A percentile compares a stretch with the other conserved stretches of the same genome.
Conservation (phyloP, 768 basidiomycete species). For the Phlegmacium glaucopus region DNA sequence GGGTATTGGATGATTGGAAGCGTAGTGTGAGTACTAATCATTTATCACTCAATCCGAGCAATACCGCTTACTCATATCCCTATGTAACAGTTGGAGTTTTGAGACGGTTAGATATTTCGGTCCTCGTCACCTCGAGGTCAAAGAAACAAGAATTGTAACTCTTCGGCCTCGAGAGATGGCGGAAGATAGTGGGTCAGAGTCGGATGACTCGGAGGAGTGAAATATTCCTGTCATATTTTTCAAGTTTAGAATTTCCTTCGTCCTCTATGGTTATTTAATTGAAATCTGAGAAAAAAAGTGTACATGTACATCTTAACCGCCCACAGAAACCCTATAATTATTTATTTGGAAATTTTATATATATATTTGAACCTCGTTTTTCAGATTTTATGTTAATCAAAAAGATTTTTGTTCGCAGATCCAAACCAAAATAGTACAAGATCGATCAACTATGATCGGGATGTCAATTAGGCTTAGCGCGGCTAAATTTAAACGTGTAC, state of each 20-base stretch:
- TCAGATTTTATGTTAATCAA: constrained; percentile 6
- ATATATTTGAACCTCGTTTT: background rate
- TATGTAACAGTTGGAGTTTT: constrained; percentile 54
- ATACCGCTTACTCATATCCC: constrained; percentile 13
- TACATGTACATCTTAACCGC: no score
- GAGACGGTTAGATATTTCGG: constrained; percentile 70
- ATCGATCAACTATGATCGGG: constrained; percentile 17
- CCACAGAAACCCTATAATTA: no score
- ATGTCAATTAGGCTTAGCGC: constrained; percentile 9
- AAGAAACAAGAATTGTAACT: constrained; percentile 41
- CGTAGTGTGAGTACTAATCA: constrained; percentile 34
- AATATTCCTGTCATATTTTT: background rate
- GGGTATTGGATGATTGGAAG: constrained; percentile 64
- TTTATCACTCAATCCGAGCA: background rate
- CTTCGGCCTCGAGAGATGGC: constrained; percentile 36
- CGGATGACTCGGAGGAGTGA: constrained; percentile 40
- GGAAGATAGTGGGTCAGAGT: constrained; percentile 33
- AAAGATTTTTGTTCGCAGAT: constrained; percentile 16
- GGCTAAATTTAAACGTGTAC: constrained; percentile 13
- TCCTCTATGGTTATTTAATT: no score
- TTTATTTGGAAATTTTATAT: background rate
- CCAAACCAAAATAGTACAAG: constrained; percentile 16
- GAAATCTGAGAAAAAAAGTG: no score
- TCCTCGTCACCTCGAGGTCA: constrained; percentile 47
- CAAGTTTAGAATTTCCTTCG: no score